These are phyloP conservation scores for Vaccinium macrocarpon DNA, from an alignment of 148 eudicot species.

Conservation along the genomic window DNA sequence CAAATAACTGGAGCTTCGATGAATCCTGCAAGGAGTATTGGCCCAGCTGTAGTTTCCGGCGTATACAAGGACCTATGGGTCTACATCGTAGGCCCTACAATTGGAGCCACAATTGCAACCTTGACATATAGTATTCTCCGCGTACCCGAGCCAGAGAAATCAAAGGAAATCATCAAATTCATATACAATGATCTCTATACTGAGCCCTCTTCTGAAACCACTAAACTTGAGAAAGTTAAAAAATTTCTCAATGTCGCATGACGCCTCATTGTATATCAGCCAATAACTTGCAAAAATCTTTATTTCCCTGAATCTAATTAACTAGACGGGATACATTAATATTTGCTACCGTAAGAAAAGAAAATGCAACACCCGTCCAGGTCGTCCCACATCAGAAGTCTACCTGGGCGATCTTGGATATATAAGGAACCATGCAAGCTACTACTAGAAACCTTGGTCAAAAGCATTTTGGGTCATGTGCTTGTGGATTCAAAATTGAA, in stretches of 20 bases:
- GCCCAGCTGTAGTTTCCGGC: slow-evolving; percentile 37
- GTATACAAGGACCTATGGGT: slow-evolving; percentile 37
- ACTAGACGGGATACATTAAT: not conserved
- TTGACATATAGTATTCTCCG: slow-evolving; percentile 29
- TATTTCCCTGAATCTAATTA: not conserved
- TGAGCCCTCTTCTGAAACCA: not conserved
- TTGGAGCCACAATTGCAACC: slow-evolving; percentile 38
- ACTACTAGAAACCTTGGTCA: too few species aligned
- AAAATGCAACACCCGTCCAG: too few species aligned
- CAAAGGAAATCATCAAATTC: slow-evolving; percentile 13
- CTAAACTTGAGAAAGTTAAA: not conserved
- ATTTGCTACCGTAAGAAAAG: not conserved
- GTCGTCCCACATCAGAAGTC: too few species aligned
- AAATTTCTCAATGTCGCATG: not conserved
- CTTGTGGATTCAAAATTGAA: not conserved
- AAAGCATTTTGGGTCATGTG: too few species aligned
- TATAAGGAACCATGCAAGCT: too few species aligned
- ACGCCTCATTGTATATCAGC: not conserved
- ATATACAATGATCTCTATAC: slow-evolving; percentile 24
- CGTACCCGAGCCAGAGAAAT: slow-evolving; percentile 12
- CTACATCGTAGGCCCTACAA: slow-evolving; percentile 33
- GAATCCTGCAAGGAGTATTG: slow-evolving; percentile 53
- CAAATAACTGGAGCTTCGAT: slow-evolving; percentile 47
- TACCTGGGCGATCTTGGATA: too few species aligned
- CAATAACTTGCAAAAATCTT: not conserved